Base-by-base conservation (phyloP, 371 early-diverging fungal species). In the Rhizopus arrhizus region DNA sequence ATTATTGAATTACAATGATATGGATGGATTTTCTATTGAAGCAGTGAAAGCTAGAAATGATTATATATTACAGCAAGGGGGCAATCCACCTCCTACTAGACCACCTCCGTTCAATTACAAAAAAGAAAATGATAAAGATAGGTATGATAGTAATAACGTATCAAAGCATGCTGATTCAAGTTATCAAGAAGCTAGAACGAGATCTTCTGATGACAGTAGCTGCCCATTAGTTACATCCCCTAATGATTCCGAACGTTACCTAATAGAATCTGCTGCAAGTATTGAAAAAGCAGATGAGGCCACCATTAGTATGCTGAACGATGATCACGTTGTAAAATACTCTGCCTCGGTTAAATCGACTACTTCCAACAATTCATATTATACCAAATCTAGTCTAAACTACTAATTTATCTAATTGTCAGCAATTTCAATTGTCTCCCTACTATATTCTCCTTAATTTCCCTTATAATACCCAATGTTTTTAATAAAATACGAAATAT, bases 61-160 rank as follows among this genome's bases (percentile, higher is more conserved):
- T 40, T 74, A 65, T 40, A 75, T 73, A 43, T 50, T 70, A 31
- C 53, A 65, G n/a, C 64, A 64, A 9, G 73, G 72, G 28, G 73
- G 79, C 4, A 62, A 67, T 0, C 70, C 74, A 2, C 72, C 74
- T 15, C 72, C 74, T 0, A 58, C 70, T 16, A 41, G 65, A 48
- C 70, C 76, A 3, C 69, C 74, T 12, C 70, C 67, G 11, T n/a
- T 59, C 15, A 11, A 51, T 48, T 53, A 32, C 49, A 33, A 57
- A 33, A 22, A 22, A 22, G 22, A 22, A 2, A 22, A 22, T 22
- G 22, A 22, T 22, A 22, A 22, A 22, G 22, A 35, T 53, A 49
- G 16, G 47, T 45, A 15, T 48, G 34, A 36, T 15, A 49, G 35
- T 3, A 36, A 55, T 59, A 62, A 62, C 43, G 43, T 32, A 2